Base-by-base conservation (phyloP, 345 rosid species). In the Ailanthus altissimus region DNA sequence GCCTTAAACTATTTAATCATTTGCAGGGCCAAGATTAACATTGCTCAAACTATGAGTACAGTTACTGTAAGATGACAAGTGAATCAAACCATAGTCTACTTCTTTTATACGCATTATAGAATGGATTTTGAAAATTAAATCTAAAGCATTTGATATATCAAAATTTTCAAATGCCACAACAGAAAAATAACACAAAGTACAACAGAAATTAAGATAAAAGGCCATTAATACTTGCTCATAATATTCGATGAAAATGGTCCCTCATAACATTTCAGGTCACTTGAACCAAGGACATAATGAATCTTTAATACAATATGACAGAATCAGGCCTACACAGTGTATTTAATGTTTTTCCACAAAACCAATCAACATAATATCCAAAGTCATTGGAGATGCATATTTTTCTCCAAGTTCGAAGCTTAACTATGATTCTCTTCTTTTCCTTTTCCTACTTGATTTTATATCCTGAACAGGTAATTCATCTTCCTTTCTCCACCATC, bases 31-130 rank as follows among this genome's bases (percentile, higher is more conserved):
- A 46, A 23, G 50, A 4, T 6, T 63, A n/a, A 20, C 51, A 3
- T 65, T 8, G n/a, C 42, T 51, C 40, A 63, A 63, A 50, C 23
- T 25, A 75, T 8, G 40, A 57, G 38, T 57, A 36, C 46, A 16
- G 53, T 16, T 9, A 26, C 9, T 21, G 21, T 36, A 62, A 12
- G 61, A 74, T 74, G 18, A 49, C 21, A 50, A 62, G 45, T 1
- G 32, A 47, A 25, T 67, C 70, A 38, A 69, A 5, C 8, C 26
- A 38, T 21, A 72, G 45, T 60, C 23, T 38, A 64, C 75, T 77
- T 54, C 62, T 62, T 57, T 42, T 58, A 63, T 46, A 61, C 6
- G 15, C 57, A 63, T 56, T n/a, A n/a, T n/a, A n/a, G 38, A 32
- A 32, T 32, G 38, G 3, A 1, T 3, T 32, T 1, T 1, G 38